Conservation (phyloP, 208 protist species). For the Acanthamoeba healyi region DNA sequence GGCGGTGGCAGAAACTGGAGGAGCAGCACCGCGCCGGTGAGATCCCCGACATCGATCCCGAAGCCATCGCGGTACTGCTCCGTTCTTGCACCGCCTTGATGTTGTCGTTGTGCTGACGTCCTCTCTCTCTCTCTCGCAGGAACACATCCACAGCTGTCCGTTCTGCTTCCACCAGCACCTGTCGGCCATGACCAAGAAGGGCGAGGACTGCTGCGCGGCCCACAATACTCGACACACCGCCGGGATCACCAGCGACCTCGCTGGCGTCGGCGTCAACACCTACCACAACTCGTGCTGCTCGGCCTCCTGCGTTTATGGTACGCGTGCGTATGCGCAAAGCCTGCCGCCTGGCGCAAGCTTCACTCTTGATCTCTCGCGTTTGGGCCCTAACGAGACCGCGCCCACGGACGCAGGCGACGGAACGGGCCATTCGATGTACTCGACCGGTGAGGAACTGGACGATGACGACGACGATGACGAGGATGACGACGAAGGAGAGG, state of each 20-base stretch:
- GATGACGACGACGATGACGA: constrained; percentile 9
- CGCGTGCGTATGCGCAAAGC: too few species aligned
- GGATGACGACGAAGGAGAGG: neutral
- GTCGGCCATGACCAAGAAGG: constrained; percentile 32
- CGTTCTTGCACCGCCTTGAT: neutral
- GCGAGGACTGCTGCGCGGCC: constrained; percentile 3
- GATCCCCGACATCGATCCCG: constrained; percentile 32
- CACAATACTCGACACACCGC: neutral
- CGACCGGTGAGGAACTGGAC: neutral
- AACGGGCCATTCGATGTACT: constrained; percentile 5
- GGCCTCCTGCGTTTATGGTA: constrained; percentile 18
- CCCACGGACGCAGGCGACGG: neutral
- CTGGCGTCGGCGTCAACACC: neutral
- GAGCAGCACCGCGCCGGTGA: constrained; percentile 25
- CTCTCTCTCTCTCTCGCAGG: neutral
- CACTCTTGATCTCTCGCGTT: too few species aligned
- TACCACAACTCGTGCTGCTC: neutral
- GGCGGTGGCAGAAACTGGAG: constrained; percentile 37
- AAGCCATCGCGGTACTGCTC: neutral
- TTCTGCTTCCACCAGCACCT: constrained; percentile 37
- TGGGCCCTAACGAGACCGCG: neutral
- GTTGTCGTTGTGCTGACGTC: neutral
- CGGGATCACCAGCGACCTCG: neutral
- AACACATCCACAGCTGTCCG: constrained; percentile 26
- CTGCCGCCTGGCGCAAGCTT: too few species aligned